Conservation (phyloP, 345 rosid species). For the Trapa incisa region DNA sequence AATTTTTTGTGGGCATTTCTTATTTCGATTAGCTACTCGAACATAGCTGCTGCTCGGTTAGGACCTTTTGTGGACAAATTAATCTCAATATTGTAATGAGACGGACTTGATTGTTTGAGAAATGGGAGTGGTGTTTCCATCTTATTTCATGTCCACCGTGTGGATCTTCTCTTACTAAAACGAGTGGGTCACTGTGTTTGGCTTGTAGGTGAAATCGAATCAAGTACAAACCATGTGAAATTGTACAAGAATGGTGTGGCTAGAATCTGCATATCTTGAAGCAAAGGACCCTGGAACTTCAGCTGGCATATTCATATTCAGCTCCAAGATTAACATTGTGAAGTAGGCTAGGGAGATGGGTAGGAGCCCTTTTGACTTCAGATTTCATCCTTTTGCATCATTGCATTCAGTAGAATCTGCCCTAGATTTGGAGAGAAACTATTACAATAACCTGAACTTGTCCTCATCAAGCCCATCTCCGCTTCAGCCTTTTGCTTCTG, state of each 20-base stretch:
- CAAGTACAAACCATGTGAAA: not conserved
- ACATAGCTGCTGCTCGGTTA: not conserved
- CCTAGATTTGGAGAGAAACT: conserved; percentile 61
- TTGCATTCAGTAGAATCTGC: conserved; percentile 60
- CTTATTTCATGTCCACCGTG: not conserved
- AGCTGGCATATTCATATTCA: no score
- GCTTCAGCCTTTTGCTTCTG: conserved; percentile 58
- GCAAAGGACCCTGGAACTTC: no score
- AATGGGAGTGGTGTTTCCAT: not conserved
- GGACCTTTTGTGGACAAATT: not conserved
- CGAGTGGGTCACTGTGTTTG: not conserved
- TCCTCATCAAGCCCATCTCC: conserved; percentile 42
- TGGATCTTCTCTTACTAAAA: not conserved
- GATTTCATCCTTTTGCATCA: conserved; percentile 45
- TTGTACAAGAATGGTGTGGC: not conserved
- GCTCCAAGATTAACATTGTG: conserved; percentile 8
- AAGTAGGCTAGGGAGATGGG: conserved; percentile 41
- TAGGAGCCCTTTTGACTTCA: conserved; percentile 28
- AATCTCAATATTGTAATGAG: not conserved
- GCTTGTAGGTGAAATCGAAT: conserved; percentile 2
- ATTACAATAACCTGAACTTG: conserved; percentile 28
- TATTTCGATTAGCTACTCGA: not conserved
- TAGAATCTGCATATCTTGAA: no score
- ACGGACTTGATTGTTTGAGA: not conserved
- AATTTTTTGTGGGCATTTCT: not conserved